Base-by-base conservation (phyloP, 371 early-diverging fungal genomes). In the Basidiobolus meristosporus region DNA sequence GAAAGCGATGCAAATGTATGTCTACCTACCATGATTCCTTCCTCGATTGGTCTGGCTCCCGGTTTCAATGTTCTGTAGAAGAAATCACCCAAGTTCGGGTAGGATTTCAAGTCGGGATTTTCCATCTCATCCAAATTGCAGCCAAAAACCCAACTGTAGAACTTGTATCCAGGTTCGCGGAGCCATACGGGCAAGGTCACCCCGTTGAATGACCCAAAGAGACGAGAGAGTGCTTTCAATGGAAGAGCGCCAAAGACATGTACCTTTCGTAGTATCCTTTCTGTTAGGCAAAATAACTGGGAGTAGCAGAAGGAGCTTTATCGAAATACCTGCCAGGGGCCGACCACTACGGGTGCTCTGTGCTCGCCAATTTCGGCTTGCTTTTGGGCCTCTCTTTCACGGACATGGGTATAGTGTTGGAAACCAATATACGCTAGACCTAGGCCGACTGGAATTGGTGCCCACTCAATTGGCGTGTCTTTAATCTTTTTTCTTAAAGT, bases 51-150 rank as follows among this genome's bases (percentile, higher is more conserved):
- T 18, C 96, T 64, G 0, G 57, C 83, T 22, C 63, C 86, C 2
- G 73, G 70, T 39, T 76, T 76, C 31, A 97, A 53, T 45, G 73
- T 70, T 28, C 97, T 73, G 49, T 88, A 91, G 42, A 97, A 97
- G 55, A 95, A 97, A 12, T 71, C 64, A 17, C 77, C 70, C 18
- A 97, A 52, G 53, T 90, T 90, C 20, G 73, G 72, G 52, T 90
- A 97, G 14, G 60, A 51, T 11, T 53, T 63, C 10, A 95, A 53
- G 46, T 85, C 71, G 0, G 77, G 70, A 29, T 85, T 78, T 43
- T 69, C 70, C 84, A 92, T 88, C 53, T 97, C 97, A 18, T 81
- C 82, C 33, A 95, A 56, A 44, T 90, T 81, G 56, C 95, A 92
- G 36, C 78, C 80, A 57, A 91, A 97, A 14, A 81, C 50, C 63